Evolutionary conservation across 2,329 filamentous ascomycete species (phyloP), one percentile per base, ranked within the genome.

Genomic region (Pseudocercospora eumusae): DNA sequence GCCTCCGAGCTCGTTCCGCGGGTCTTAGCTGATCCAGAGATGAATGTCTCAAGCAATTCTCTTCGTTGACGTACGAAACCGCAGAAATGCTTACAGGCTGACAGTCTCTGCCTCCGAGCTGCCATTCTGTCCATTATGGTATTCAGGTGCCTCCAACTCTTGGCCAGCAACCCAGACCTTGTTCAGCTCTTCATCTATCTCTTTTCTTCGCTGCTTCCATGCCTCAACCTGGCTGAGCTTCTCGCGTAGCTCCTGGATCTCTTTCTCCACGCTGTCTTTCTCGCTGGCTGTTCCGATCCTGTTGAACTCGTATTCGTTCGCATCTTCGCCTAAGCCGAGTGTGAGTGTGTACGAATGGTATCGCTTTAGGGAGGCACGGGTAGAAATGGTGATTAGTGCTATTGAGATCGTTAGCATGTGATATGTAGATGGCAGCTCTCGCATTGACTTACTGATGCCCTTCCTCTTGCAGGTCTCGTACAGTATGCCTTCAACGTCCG

Each of bases 301-400:
- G 75, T 97, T 90, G 75, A 96, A 90, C 68, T 93, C 89, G 92
- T 95, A 98, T 71, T 90, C 89, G 59, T 91, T 88, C n/a, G 89
- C 91, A 56, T 87, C 84, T 15, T 90, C 86, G 56, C 93, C 93
- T 62, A 90, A 79, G 27, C 93, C 93, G 4, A 99, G 85, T 2
- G 88, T 88, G 9, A 99, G 86, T 69, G 96, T 96, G 77, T 88
- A 97, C 0, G 88, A 93, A 78, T 99, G 95, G 73, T 98, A 98
- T 73, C 93, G 93, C 77, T 97, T 97, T 61, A 99, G 83, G 21
- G 92, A 96, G 13, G 91, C 93, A 47, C 95, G 89, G 0, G 95
- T 99, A 1, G 92, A 96, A 63, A 99, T 93, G 0, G 95, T 99
- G 70, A 99, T 95, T 3, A 99, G 81, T 1, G 95, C 88, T 91